phyloP scores from a whole-genome alignment of 2,329 filamentous ascomycete genomes.

The Zalaria obscura region DNA sequence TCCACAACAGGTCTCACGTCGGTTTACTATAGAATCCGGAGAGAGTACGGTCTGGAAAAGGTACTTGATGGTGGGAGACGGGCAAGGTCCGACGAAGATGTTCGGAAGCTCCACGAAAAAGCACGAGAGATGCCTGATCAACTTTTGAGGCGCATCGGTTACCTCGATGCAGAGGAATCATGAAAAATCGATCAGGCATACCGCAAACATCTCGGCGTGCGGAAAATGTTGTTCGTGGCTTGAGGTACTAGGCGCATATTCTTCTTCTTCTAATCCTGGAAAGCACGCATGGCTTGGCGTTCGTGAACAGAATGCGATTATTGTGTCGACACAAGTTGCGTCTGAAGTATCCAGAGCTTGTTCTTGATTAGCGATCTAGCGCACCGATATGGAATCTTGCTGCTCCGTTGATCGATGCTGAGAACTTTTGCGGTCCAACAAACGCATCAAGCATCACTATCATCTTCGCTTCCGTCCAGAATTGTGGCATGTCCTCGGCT shows the following conservation, averaged over 20 bases:
- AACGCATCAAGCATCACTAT: constrained; percentile 1
- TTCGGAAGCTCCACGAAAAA: constrained; percentile 11
- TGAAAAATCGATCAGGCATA: too few relatives aligned
- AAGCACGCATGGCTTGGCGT: background rate
- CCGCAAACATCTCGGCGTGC: too few relatives aligned
- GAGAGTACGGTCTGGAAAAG: constrained; percentile 17
- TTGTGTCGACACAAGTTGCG: too few relatives aligned
- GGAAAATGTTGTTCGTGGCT: too few relatives aligned
- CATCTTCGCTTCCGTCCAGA: background rate
- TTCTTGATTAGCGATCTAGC: too few relatives aligned
- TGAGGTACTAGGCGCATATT: too few relatives aligned
- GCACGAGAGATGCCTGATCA: constrained; percentile 14
- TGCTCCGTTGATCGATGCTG: too few relatives aligned
- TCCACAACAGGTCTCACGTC: constrained; percentile 17
- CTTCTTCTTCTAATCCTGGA: too few relatives aligned
- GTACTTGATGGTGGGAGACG: constrained; percentile 15
- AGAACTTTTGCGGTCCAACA: too few relatives aligned
- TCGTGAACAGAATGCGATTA: too few relatives aligned
- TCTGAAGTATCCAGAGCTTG: too few relatives aligned
- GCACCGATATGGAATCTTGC: too few relatives aligned
- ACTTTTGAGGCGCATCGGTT: constrained; percentile 15
- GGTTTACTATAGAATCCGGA: constrained; percentile 19
- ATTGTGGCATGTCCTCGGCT: constrained; percentile 1
- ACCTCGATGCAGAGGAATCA: constrained; percentile 6
- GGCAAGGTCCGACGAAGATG: constrained; percentile 12